Evolutionary conservation across 768 basidiomycete species (phyloP), one percentile per base, ranked within the genome.

Genomic region (Trametes maxima): DNA sequence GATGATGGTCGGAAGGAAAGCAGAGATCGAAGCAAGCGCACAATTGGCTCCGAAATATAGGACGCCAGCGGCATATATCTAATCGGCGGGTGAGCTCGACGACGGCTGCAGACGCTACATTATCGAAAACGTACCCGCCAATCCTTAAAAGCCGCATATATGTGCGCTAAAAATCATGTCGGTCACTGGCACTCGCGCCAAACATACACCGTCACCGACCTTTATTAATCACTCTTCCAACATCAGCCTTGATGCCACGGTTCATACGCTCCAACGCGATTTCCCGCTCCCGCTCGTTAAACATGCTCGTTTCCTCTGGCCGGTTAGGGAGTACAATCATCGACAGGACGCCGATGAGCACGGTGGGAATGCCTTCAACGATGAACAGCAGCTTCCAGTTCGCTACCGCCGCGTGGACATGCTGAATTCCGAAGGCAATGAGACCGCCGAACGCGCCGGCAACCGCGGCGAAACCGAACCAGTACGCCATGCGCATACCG

Each of bases 381-480:
- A 93, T 83, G 72, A 92, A 92, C 5, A 92, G 73, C 21, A 88
- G 75, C 56, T 82, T 79, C 89, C 84, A 86, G 59, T 84, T 77
- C 11, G 76, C 69, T 33, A 88, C 72, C 5, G 79, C 65, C 0
- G 78, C 63, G 56, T 85, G 73, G 1, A 77, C 78, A 68, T 90
- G 82, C 65, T 90, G 88, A 11, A 93, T 78, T 1, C 90, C 92
- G 63, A 89, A 93, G 3, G 92, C 90, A 43, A 94, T 83, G 46
- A 92, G 75, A n/a, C 92, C 91, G 14, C 90, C 90, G 61, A 93
- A 93, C 5, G 92, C 92, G 22, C 91, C 91, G 4, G 92, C 89
- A 4, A 91, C 84, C 2, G 91, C 90, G 5, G 91, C 90, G 69
- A 92, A 93, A 10, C 88, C 88, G 62, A 92, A 93, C 88, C 89